Base-by-base conservation (phyloP, 2,329 filamentous ascomycete genomes). In the Paecilomyces variotii region DNA sequence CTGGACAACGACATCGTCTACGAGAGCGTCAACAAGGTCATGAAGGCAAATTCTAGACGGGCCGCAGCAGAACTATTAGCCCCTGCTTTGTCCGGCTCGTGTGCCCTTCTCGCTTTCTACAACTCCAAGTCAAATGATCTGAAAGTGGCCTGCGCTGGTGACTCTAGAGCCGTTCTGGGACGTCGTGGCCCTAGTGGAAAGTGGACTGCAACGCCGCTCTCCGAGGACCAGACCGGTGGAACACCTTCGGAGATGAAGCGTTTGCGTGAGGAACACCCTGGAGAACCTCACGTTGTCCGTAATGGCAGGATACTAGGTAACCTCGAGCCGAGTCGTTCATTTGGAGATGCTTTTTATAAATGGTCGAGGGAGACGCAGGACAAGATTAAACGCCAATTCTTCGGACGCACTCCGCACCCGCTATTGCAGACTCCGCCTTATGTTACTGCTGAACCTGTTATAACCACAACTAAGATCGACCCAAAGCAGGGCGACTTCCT, bases 311-410 rank as follows among this genome's bases (percentile, higher is more conserved):
- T 99, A 14, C 82, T 99, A 0, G 94, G 94, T 52, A 90, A 92
- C 19, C 80, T 99, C 11, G 94, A 99, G 73, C 94, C 94, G 2
- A 93, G 88, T 19, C 87, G 94, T 62, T 93, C 95, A 0, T 99
- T 99, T 74, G 95, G 94, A 35, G 94, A 99, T 74, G 93, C 94
- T 7, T 87, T 88, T 67, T 99, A 99, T 80, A 99, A 99, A 76
- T 99, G 94, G 94, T 89, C 84, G 60, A 83, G 84, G 56, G 91
- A 96, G 61, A 88, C 91, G 0, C 90, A 94, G 60, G 85, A 90
- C 56, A 87, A 89, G 66, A 82, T 99, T 57, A 91, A 91, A 71
- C 81, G 82, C 63, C 87, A 88, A 32, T 99, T 96, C 80, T 97
- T 97, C 69, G 91, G 90, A 25, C 86, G 91, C 55, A 88, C 84